Evolutionary conservation across 306 rosid species (phyloP).

Genomic region (Purshia tridentata): DNA sequence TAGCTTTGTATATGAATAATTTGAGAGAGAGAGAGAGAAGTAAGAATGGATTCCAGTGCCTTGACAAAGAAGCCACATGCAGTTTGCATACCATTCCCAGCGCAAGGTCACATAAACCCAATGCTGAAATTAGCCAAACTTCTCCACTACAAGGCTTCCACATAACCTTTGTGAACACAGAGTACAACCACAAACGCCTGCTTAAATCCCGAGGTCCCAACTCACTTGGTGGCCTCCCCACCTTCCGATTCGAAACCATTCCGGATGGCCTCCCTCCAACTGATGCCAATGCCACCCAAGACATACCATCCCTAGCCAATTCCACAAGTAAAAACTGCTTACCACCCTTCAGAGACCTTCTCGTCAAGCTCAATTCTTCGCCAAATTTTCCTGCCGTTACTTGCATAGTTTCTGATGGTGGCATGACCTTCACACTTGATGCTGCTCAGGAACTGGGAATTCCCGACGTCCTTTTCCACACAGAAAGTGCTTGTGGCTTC

Average conservation of each 20-base stretch:
- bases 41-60: background rate
- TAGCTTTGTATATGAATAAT: background rate
- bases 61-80: conserved; percentile 15
- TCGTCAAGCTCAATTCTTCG: conserved; percentile 22
- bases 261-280: conserved; percentile 36
- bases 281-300: conserved; percentile 29
- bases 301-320: conserved; percentile 18
- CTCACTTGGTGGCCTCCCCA: conserved; percentile 31
- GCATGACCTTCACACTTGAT: conserved; percentile 37
- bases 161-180: conserved; percentile 42
- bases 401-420: conserved; percentile 41
- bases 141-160: conserved; percentile 39
- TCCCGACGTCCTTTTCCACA: conserved; percentile 38
- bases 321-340: conserved; percentile 18
- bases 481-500: conserved; percentile 43
- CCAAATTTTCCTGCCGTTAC: conserved; percentile 18
- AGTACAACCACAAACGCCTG: conserved; percentile 37
- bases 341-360: conserved; percentile 27
- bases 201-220: conserved; percentile 28
- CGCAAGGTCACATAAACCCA: conserved; percentile 40
- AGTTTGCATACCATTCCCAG: conserved; percentile 35
- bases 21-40: background rate
- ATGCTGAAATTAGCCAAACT: conserved; percentile 38
- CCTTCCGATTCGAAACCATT: conserved; percentile 28
- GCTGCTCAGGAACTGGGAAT: conserved; percentile 40